Evolutionary conservation across 176 grass and related monocot genomes (phyloP), one percentile per base, ranked within the genome.

Genomic region (Stipa capillata): DNA sequence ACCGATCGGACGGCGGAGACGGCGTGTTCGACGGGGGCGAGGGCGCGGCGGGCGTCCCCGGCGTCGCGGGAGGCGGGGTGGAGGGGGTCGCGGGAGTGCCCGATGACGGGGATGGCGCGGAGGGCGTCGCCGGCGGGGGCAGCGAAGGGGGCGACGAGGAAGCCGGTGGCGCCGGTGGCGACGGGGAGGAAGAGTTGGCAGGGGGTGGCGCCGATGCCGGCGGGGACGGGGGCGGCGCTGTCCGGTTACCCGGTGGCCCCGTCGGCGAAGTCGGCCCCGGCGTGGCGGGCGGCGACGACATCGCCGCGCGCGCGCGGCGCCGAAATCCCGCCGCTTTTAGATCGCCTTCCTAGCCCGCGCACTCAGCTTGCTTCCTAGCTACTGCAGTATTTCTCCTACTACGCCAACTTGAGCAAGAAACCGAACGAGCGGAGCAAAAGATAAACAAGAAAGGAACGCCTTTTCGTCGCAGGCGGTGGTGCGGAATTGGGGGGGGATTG

Each of bases 271-370:
- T 40, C 4, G 65, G 21, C 35, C 50, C 24, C 49, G 82, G 64
- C 23, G 84, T 21, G 4, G 67, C 62, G 14, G 90, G 76, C 24
- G 91, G 24, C 80, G 79, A 53, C 60, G 89, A 77, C 69, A 16
- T 75, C 36, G 24, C 41, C 27, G 50, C n/a, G n/a, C n/a, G n/a
- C n/a, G n/a, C n/a, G n/a, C n/a, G n/a, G n/a, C n/a, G n/a, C n/a
- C n/a, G n/a, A n/a, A n/a, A n/a, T n/a, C n/a, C n/a, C n/a, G n/a
- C 51, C 25, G 59, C 58, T n/a, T n/a, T n/a, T n/a, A n/a, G n/a
- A n/a, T n/a, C 60, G 44, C 31, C 32, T 65, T 12, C 4, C 6
- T 25, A 27, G 12, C 59, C 36, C 37, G 24, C 16, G 23, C 3
- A 6, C 37, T 29, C 34, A 14, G 39, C 4, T 44, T 58, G 65